phyloP scores from a whole-genome alignment of 352 stramenopile species.

The Pseudoperonospora humuli region DNA sequence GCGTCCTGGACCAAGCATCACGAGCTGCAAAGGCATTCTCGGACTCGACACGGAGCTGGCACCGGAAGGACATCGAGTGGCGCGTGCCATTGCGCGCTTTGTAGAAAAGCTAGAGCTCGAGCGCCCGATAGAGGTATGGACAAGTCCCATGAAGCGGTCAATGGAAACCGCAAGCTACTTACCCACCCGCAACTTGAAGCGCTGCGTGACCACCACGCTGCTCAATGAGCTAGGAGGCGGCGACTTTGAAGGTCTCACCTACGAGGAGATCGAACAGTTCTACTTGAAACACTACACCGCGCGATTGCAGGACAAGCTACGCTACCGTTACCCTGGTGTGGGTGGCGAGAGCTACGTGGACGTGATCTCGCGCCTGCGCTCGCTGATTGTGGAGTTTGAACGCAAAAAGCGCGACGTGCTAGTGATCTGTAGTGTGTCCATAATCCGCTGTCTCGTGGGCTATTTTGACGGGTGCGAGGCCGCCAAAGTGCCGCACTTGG shows the following conservation, averaged over 20 bases:
- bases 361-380: slow-evolving; percentile 87
- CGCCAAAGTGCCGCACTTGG: slow-evolving; percentile 59
- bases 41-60: slow-evolving; percentile 80
- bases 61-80: slow-evolving; percentile 70
- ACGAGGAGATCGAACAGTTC: slow-evolving; percentile 70
- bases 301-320: slow-evolving; percentile 86
- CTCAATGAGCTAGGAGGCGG: slow-evolving; percentile 88
- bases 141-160: slow-evolving; percentile 75
- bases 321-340: slow-evolving; percentile 85
- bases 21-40: slow-evolving; percentile 66
- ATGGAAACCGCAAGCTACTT: slow-evolving; percentile 69
- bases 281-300: slow-evolving; percentile 86
- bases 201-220: slow-evolving; percentile 80
- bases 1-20: slow-evolving; percentile 75
- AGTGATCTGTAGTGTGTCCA: slow-evolving; percentile 79
- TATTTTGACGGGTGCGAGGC: slow-evolving; percentile 76
- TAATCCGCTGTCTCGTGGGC: slow-evolving; percentile 68
- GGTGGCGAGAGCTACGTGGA: slow-evolving; percentile 92
- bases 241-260: slow-evolving; percentile 86
- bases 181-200: slow-evolving; percentile 54
- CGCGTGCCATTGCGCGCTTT: slow-evolving; percentile 76
- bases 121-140: slow-evolving; percentile 69
- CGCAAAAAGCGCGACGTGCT: slow-evolving; percentile 84
- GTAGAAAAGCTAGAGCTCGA: slow-evolving; percentile 72
- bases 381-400: slow-evolving; percentile 90